A percentile compares a stretch with the other conserved stretches of the same genome.
phyloP scores from a whole-genome alignment of 225 moss, liverwort and hornwort genomes.

The Physcomitrium patens region DNA sequence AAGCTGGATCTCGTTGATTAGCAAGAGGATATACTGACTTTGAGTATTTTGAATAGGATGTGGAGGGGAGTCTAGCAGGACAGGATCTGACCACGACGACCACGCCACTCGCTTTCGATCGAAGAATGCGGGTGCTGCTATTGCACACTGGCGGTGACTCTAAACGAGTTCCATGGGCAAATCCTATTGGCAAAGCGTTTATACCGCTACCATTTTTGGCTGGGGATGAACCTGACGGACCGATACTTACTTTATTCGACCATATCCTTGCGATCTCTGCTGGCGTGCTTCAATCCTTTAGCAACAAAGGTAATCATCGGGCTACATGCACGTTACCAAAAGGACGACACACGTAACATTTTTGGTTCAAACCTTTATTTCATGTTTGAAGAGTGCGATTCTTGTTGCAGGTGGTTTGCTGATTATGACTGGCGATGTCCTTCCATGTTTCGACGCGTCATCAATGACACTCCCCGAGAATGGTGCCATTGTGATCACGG shows the following conservation, averaged over 20 bases:
- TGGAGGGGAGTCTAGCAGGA: conserved; percentile 3
- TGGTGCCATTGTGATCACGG: conserved; percentile 71
- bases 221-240: conserved; percentile 64
- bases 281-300: conserved; percentile 61
- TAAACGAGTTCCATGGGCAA: conserved; percentile 82
- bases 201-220: conserved; percentile 74
- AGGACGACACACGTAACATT: background rate
- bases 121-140: conserved; percentile 58
- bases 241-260: conserved; percentile 68
- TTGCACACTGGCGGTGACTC: conserved; percentile 83
- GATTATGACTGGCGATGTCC: conserved; percentile 86
- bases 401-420: conserved; percentile 67
- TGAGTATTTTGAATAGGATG: conserved; percentile 19
- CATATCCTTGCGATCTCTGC: conserved; percentile 82
- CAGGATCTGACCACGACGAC: conserved; percentile 24
- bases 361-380: conserved; percentile 14
- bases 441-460: conserved; percentile 73
- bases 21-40: background rate
- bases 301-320: conserved; percentile 45
- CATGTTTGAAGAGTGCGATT: background rate
- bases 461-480: conserved; percentile 60
- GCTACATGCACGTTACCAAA: background rate
- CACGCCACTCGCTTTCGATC: conserved; percentile 23
- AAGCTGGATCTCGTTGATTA: conserved; percentile 17
- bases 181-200: conserved; percentile 79